Percentiles rank a stretch among this genome's conserved stretches.
Evolutionary conservation across 192 early-diverging fungal species (phyloP).

Genomic region (Blastocladiella britannica): DNA sequence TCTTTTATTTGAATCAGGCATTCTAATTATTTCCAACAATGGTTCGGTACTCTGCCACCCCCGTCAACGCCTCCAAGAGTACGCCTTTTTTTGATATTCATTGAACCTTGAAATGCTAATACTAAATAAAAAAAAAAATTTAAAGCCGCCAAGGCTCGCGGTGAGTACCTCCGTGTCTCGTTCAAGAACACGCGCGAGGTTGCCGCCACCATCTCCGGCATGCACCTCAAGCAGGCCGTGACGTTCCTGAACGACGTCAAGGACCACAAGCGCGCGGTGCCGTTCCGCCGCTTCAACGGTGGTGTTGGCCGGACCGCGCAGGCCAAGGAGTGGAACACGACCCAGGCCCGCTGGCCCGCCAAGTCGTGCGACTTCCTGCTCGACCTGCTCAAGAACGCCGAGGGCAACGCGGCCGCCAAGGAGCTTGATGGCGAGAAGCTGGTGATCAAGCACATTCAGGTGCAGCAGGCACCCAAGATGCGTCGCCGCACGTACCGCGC

Average conservation of each 20-base stretch:
- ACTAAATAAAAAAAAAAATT: not conserved
- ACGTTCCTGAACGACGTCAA: slow-evolving; percentile 81
- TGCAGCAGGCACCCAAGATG: slow-evolving; percentile 95
- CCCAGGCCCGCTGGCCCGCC: slow-evolving; percentile 88
- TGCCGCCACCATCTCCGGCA: slow-evolving; percentile 76
- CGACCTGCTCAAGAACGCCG: slow-evolving; percentile 88
- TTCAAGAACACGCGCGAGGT: slow-evolving; percentile 99
- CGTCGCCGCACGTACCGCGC: slow-evolving; percentile 95
- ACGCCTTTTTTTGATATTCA: slow-evolving; percentile 12
- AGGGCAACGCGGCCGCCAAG: slow-evolving; percentile 94
- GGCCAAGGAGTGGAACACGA: slow-evolving; percentile 78
- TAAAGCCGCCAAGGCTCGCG: slow-evolving; percentile 66
- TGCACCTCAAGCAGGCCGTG: slow-evolving; percentile 79
- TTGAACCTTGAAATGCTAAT: no score
- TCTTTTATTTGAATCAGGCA: no score
- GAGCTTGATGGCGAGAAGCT: slow-evolving; percentile 72
- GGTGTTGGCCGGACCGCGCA: slow-evolving; percentile 94
- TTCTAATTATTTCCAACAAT: no score
- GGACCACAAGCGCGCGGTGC: slow-evolving; percentile 91
- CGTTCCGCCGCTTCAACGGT: slow-evolving; percentile 90
- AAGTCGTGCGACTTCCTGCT: slow-evolving; percentile 88
- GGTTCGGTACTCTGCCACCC: slow-evolving; percentile 69
- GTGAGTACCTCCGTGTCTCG: slow-evolving; percentile 78
- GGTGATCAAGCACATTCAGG: slow-evolving; percentile 82
- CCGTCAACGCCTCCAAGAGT: slow-evolving; percentile 59